Evolutionary conservation across 768 basidiomycete species (phyloP), one percentile per base, ranked within the genome.

Genomic region (Termitomyces sp.): DNA sequence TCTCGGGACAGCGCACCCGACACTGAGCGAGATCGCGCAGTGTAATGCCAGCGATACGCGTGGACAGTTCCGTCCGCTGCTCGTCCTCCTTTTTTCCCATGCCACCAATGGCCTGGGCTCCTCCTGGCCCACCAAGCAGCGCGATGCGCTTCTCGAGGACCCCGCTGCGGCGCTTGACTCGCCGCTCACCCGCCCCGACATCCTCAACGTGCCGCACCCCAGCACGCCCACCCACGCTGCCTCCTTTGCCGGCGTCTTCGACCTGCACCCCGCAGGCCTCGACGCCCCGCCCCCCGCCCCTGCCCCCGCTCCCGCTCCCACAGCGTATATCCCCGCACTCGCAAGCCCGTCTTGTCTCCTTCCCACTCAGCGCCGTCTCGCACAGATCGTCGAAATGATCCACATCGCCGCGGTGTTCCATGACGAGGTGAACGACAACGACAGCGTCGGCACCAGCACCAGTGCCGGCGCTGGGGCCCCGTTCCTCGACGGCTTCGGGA

Each of bases 301-400:
- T 36, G 35, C 5, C 5, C 32, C 32, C 32, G 32, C 35, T n/a
- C n/a, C 53, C 62, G 16, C 61, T 68, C 56, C 36, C 10, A 14
- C 38, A 40, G 5, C 40, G 5, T 7, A 40, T 16, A 16, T 55
- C 7, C 93, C 96, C 67, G 61, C 72, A 10, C 40, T 40, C 7
- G 40, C 18, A 5, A 40, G 16, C 43, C 66, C 67, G 16, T 64
- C 67, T 44, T 61, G 60, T 65, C 79, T 6, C 40, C 40, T 55
- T 6, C 93, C 96, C 16, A 88, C 94, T 1, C 97, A 99, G 73
- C 75, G 89, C 33, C 88, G 95, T 33, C 84, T 99, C 36, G 96
- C 95, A 4, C 94, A 96, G 68, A 95, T 99, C 47, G 87, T 93
- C 55, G 97, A 99, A 71, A 97, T 98, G 94, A 91, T 99, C 50